Base-by-base conservation (phyloP, 2,329 filamentous ascomycete species). In the Diaporthe capsici region DNA sequence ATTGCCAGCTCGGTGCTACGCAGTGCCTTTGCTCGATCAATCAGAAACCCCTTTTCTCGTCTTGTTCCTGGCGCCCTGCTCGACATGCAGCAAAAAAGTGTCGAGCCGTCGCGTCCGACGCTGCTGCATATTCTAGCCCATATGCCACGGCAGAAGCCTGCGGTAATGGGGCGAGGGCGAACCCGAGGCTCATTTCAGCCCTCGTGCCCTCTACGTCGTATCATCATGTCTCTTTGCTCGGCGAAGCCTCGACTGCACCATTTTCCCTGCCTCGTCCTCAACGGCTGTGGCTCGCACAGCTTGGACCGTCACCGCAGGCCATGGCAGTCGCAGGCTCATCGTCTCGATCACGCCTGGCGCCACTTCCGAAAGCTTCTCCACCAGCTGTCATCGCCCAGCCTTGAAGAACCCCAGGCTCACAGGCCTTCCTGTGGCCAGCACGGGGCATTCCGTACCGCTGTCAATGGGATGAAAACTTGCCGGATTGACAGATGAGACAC, bases 41-140 rank as follows among this genome's bases (percentile, higher is more conserved):
- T 65, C 71, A 65, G 71, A 65, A 44, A 47, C 58, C 71, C 44
- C 44, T 51, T 55, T 53, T 70, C 65, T 55, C 65, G 22, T 70
- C 65, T 65, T 65, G 44, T 61, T 57, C 71, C 51, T 65, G 58
- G 22, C 31, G 25, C 39, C 58, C 58, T 65, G 47, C 71, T 55
- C 71, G 71, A 65, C 47, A 34, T 67, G 71, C 71, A 65, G 71
- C 60, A 55, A 20, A 10, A 65, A 34, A n/a, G 37, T 31, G 47
- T 73, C 44, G 12, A 63, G 44, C 57, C 25, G 57, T 42, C 58
- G 22, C 7, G 44, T 39, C 44, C 57, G 42, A 55, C 39, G 71
- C 57, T 55, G 47, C 60, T 57, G 58, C 71, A 73, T 73, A 65
- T 73, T 65, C 71, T 63, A 72, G 58, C 71, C 39, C 20, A 31